Evolutionary conservation across 495 filamentous ascomycete species (phyloP).

Genomic region (Immersiella caudata): DNA sequence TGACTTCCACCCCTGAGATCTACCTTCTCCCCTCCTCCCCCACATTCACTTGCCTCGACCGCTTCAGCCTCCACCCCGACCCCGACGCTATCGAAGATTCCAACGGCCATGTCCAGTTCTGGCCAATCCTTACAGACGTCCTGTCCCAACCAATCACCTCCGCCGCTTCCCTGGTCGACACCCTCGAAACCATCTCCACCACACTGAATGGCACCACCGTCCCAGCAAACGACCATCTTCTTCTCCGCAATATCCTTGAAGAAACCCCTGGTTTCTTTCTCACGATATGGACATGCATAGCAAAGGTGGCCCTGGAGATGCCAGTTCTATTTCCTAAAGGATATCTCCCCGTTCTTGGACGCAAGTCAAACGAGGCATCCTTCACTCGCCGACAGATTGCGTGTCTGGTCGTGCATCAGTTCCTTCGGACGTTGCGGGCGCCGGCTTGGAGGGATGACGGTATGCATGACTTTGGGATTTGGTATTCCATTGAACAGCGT

Average conservation of each 20-base stretch:
- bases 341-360: not conserved
- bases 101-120: slow-evolving; percentile 27
- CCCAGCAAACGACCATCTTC: slow-evolving; percentile 19
- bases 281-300: not conserved
- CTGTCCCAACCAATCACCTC: slow-evolving; percentile 46
- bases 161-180: slow-evolving; percentile 46
- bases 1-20: not conserved
- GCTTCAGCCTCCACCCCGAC: slow-evolving; percentile 31
- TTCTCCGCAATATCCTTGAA: not conserved
- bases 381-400: slow-evolving; percentile 19
- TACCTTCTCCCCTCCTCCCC: slow-evolving; percentile 26
- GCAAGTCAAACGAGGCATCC: not conserved
- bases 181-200: slow-evolving; percentile 44
- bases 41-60: slow-evolving; percentile 23
- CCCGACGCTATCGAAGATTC: slow-evolving; percentile 15
- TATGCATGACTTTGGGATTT: slow-evolving; percentile 32
- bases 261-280: not conserved
- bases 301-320: not conserved
- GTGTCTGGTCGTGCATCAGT: slow-evolving; percentile 31
- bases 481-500: slow-evolving; percentile 28
- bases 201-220: slow-evolving; percentile 15
- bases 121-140: slow-evolving; percentile 55
- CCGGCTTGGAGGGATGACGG: slow-evolving; percentile 25
- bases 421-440: slow-evolving; percentile 22
- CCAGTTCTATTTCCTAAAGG: not conserved